phyloP scores from a whole-genome alignment of 768 basidiomycete species.

The Amanita inopinata region DNA sequence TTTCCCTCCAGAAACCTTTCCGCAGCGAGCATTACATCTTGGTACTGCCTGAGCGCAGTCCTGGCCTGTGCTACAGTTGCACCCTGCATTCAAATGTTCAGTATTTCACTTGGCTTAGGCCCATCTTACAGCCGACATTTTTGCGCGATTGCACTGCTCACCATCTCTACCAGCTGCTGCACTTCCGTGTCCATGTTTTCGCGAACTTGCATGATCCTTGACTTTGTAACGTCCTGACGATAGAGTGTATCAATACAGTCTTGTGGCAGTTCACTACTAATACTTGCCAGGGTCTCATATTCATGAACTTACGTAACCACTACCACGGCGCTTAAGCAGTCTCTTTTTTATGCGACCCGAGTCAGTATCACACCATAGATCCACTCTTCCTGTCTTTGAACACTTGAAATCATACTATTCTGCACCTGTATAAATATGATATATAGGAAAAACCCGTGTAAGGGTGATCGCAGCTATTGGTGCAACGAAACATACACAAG shows the following conservation, averaged over 20 bases:
- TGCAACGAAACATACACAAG: not conserved
- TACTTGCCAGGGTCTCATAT: not conserved
- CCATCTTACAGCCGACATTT: no score
- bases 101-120: not conserved
- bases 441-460: not conserved
- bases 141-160: conserved; percentile 14
- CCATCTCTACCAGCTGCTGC: conserved; percentile 49
- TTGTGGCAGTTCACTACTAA: no score
- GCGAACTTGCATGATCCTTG: not conserved
- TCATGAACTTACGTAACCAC: not conserved
- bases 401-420: no score
- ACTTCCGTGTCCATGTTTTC: conserved; percentile 37
- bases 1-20: conserved; percentile 79
- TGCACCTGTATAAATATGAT: not conserved
- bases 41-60: conserved; percentile 71
- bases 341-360: not conserved
- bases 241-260: not conserved
- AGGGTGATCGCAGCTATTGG: not conserved
- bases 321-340: not conserved
- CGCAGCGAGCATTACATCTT: conserved; percentile 89
- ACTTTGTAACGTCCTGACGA: not conserved
- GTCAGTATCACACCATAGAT: no score
- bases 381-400: no score
- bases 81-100: conserved; percentile 40
- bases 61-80: conserved; percentile 74